Evolutionary conservation across 805 yeast species (phyloP).

Genomic region (Ogataea philodendri): DNA sequence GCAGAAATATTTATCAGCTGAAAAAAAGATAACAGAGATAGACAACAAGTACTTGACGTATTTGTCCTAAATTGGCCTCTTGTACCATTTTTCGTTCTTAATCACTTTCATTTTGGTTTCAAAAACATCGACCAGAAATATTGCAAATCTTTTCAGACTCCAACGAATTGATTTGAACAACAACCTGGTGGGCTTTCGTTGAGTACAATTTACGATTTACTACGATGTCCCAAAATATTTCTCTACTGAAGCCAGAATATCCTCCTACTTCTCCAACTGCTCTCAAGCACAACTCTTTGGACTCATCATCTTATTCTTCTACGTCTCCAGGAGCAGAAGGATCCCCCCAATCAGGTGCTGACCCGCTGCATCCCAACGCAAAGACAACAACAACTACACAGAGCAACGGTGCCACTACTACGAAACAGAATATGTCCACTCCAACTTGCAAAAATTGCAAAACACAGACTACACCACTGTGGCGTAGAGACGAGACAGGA

Average conservation of each 20-base stretch:
- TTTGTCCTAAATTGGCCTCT: conserved; percentile 3
- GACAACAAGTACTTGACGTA: conserved; percentile 9
- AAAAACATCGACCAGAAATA: background rate
- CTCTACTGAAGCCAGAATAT: conserved; percentile 13
- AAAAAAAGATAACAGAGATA: conserved; percentile 14
- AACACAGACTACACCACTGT: conserved; percentile 89
- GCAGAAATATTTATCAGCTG: conserved; percentile 12
- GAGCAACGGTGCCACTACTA: conserved; percentile 62
- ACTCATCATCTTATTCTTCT: conserved; percentile 7
- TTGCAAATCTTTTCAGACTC: background rate
- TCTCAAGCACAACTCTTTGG: conserved; percentile 4
- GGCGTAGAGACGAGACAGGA: conserved; percentile 93
- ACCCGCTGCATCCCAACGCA: conserved; percentile 55
- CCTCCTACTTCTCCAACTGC: conserved; percentile 11
- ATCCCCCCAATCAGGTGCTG: conserved; percentile 16
- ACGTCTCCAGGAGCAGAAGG: conserved; percentile 12
- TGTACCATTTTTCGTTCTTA: conserved; percentile 3
- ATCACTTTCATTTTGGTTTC: background rate
- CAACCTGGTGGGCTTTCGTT: conserved; percentile 8
- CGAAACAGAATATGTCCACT: conserved; percentile 57
- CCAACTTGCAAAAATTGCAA: conserved; percentile 87
- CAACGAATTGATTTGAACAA: conserved; percentile 3
- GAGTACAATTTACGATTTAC: conserved; percentile 2
- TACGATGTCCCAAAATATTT: conserved; percentile 13
- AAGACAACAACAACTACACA: conserved; percentile 55